These are phyloP conservation scores for Aspergillus udagawae DNA, from an alignment of 2,329 filamentous ascomycete genomes.

Conservation along the genomic window DNA sequence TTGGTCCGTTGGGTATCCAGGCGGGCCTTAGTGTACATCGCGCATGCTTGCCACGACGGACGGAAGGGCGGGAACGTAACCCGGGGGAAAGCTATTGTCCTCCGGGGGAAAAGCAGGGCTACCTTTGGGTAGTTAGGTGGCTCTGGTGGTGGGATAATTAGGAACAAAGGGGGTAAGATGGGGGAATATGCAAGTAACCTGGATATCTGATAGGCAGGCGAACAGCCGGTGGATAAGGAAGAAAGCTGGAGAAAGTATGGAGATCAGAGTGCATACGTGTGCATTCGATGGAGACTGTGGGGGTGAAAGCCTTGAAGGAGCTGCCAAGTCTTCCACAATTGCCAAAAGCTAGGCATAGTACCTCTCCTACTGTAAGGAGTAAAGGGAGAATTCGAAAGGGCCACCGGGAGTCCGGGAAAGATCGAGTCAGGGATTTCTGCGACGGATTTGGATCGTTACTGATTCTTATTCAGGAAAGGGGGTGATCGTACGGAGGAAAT, in stretches of 20 bases:
- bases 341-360: background rate
- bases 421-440: background rate
- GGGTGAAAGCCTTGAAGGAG: background rate
- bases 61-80: slow-evolving; percentile 10
- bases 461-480: background rate
- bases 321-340: background rate
- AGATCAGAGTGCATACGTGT: background rate
- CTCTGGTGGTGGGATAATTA: background rate
- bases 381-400: background rate
- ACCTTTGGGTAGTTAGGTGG: background rate
- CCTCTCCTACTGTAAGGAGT: background rate
- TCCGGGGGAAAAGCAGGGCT: background rate
- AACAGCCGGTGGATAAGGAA: background rate
- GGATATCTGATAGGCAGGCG: background rate
- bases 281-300: background rate
- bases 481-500: too few species aligned
- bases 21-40: background rate
- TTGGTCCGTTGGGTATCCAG: slow-evolving; percentile 7
- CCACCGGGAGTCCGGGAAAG: background rate
- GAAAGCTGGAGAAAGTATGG: background rate
- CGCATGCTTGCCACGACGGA: slow-evolving; percentile 16
- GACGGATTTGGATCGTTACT: background rate
- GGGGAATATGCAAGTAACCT: background rate
- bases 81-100: background rate
- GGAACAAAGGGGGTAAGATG: background rate